phyloP scores from a whole-genome alignment of 2,329 filamentous ascomycete species.

The Aureobasidium sp. region DNA sequence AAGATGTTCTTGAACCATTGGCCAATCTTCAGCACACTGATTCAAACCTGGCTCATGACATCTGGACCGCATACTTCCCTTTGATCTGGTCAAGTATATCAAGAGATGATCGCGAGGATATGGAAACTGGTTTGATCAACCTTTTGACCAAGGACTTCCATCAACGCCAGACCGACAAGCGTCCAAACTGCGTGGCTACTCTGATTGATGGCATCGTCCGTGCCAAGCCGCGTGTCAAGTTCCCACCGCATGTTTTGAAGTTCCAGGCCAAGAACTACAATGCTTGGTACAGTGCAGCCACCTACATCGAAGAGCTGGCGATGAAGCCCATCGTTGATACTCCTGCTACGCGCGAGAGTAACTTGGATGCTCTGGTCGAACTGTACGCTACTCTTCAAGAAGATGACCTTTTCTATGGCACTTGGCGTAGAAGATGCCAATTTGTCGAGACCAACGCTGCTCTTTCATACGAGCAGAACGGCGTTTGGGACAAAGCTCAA shows the following conservation, averaged over 20 bases:
- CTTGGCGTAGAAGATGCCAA: slow-evolving; percentile 88
- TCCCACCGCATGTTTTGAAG: slow-evolving; percentile 93
- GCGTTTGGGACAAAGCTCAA: slow-evolving; percentile 99
- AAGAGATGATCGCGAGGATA: slow-evolving; percentile 79
- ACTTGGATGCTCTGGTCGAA: slow-evolving; percentile 90
- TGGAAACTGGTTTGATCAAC: slow-evolving; percentile 85
- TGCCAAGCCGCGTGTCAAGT: slow-evolving; percentile 78
- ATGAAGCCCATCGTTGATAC: slow-evolving; percentile 81
- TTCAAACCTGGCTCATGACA: slow-evolving; percentile 69
- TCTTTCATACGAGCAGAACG: slow-evolving; percentile 95
- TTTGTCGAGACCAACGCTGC: slow-evolving; percentile 97
- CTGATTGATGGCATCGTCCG: slow-evolving; percentile 81
- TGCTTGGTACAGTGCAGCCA: slow-evolving; percentile 91
- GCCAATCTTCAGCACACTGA: slow-evolving; percentile 90
- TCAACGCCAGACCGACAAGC: slow-evolving; percentile 84
- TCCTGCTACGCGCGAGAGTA: slow-evolving; percentile 79
- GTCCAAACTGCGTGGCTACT: slow-evolving; percentile 92
- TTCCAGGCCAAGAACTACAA: slow-evolving; percentile 91
- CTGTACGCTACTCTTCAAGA: slow-evolving; percentile 86
- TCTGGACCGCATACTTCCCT: slow-evolving; percentile 89
- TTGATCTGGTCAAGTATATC: slow-evolving; percentile 86
- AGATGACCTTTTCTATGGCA: slow-evolving; percentile 95
- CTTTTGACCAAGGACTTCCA: slow-evolving; percentile 94
- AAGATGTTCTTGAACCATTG: slow-evolving; percentile 84
- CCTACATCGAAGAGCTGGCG: slow-evolving; percentile 82